Percentiles rank a stretch among this genome's conserved stretches.
Conservation (phyloP, 2,329 filamentous ascomycete genomes). For the Arthroderma sp. region DNA sequence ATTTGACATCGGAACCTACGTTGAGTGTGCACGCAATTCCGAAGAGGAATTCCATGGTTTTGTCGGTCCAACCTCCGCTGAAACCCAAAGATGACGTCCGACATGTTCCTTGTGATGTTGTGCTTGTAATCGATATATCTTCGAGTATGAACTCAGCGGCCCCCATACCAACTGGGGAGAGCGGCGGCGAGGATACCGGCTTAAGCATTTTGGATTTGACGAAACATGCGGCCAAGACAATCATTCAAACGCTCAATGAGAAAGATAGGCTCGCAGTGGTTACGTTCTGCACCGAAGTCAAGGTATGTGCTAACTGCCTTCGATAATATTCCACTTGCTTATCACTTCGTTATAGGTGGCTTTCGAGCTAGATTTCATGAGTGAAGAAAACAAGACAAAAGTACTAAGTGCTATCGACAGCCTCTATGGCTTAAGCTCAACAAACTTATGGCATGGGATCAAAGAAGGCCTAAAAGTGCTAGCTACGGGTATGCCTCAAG, state of each 20-base stretch:
- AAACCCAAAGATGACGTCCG: constrained; percentile 14
- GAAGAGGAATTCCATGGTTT: constrained; percentile 14
- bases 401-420: constrained; percentile 34
- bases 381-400: constrained; percentile 33
- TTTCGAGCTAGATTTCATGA: constrained; percentile 41
- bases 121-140: constrained; percentile 51
- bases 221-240: constrained; percentile 49
- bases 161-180: constrained; percentile 32
- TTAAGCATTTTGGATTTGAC: constrained; percentile 47
- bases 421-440: constrained; percentile 32
- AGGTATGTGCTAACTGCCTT: constrained; percentile 17
- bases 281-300: constrained; percentile 38
- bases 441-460: constrained; percentile 50
- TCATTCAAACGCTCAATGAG: constrained; percentile 45
- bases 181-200: constrained; percentile 36
- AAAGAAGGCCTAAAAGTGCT: constrained; percentile 42
- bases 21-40: constrained; percentile 6
- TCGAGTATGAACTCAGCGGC: constrained; percentile 43
- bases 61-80: constrained; percentile 17
- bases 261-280: constrained; percentile 48
- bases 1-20: not conserved
- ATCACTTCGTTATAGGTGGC: constrained; percentile 21
- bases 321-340: not conserved
- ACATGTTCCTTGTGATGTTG: constrained; percentile 45
- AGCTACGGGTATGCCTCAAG: constrained; percentile 16